Evolutionary conservation across 768 basidiomycete genomes (phyloP).

Genomic region (Suillus cothurnatus): DNA sequence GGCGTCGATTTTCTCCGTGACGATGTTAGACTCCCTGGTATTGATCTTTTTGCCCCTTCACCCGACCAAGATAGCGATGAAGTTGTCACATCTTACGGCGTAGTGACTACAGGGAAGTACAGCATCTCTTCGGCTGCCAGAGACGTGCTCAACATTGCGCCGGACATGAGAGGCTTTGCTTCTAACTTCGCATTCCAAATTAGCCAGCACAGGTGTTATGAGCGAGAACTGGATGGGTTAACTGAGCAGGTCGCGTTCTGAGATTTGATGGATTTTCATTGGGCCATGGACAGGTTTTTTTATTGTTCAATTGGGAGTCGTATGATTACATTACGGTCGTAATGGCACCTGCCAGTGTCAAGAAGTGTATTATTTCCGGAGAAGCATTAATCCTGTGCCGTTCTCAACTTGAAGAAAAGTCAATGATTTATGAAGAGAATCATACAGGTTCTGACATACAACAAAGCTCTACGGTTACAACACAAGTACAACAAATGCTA

Average conservation of each 20-base stretch:
- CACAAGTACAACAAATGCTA: neutral
- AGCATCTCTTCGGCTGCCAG: slow-evolving; percentile 35
- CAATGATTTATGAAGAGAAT: neutral
- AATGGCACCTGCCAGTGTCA: neutral
- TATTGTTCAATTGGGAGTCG: neutral
- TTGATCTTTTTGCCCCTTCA: slow-evolving; percentile 42
- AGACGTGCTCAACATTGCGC: slow-evolving; percentile 47
- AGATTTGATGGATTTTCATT: slow-evolving; percentile 9
- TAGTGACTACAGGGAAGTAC: slow-evolving; percentile 63
- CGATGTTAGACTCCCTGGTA: slow-evolving; percentile 46
- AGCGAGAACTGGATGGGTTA: slow-evolving; percentile 63
- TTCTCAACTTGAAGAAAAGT: neutral
- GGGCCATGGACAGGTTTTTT: neutral
- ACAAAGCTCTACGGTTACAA: neutral
- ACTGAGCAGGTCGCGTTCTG: slow-evolving; percentile 51
- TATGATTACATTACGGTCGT: slow-evolving; percentile 1
- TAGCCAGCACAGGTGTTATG: slow-evolving; percentile 67
- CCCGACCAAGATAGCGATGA: slow-evolving; percentile 28
- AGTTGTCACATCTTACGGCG: slow-evolving; percentile 59
- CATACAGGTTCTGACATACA: neutral
- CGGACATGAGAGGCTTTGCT: slow-evolving; percentile 53
- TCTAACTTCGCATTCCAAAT: slow-evolving; percentile 62
- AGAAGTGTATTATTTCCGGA: neutral
- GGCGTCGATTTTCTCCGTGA: slow-evolving; percentile 51
- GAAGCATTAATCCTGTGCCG: neutral